A percentile compares a stretch with the other conserved stretches of the same genome.
These are phyloP conservation scores for Globisporangium irregulare DNA, from an alignment of 352 stramenopile species.

Conservation along the genomic window DNA sequence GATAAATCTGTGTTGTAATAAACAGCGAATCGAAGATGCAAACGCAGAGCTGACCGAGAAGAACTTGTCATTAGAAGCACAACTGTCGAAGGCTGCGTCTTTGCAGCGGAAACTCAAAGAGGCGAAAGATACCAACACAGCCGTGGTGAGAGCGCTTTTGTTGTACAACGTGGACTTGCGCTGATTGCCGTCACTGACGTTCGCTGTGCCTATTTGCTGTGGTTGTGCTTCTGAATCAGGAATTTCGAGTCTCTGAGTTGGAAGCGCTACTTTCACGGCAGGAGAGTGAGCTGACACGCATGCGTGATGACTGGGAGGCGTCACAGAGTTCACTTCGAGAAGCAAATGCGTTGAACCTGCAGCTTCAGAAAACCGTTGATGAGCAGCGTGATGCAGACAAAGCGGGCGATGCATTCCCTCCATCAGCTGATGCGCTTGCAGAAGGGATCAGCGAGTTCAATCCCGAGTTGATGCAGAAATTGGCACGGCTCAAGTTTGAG, in stretches of 20 bases:
- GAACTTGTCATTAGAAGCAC: constrained; percentile 48
- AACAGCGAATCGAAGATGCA: constrained; percentile 48
- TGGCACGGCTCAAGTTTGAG: constrained; percentile 54
- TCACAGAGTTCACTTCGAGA: constrained; percentile 34
- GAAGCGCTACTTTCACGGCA: constrained; percentile 36
- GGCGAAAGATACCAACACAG: constrained; percentile 62
- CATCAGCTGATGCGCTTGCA: constrained; percentile 14
- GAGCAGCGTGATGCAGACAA: constrained; percentile 19
- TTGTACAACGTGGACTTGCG: too few species aligned
- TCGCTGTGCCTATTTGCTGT: too few species aligned
- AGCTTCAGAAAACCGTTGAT: constrained; percentile 47
- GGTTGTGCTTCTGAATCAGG: constrained; percentile 22
- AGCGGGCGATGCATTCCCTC: background rate
- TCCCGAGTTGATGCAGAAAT: constrained; percentile 61
- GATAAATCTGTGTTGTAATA: background rate
- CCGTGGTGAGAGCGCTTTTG: constrained; percentile 33
- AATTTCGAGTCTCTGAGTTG: constrained; percentile 62
- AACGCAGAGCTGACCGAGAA: constrained; percentile 56
- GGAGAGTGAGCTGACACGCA: constrained; percentile 25
- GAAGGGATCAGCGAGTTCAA: constrained; percentile 61
- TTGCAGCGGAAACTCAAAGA: constrained; percentile 68
- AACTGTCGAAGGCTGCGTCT: constrained; percentile 38
- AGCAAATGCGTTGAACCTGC: constrained; percentile 34
- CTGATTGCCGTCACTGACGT: background rate
- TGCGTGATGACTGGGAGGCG: constrained; percentile 29